A percentile compares a stretch with the other conserved stretches of the same genome.
Conservation (phyloP, 2,329 filamentous ascomycete genomes). For the Epichloe elymi region DNA sequence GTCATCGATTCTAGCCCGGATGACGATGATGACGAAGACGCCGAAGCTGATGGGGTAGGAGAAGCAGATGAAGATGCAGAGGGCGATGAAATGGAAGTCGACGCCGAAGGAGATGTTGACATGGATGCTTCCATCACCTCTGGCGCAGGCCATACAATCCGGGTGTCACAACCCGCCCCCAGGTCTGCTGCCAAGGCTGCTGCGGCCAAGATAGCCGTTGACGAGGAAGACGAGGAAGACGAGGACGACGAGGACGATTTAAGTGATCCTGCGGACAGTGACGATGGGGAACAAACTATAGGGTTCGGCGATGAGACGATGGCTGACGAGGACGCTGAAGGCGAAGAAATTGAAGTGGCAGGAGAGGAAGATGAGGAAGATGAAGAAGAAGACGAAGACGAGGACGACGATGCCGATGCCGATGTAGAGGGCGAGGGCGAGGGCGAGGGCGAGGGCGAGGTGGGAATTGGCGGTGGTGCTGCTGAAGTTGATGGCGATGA, state of each 20-base stretch:
- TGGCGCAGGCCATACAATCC: constrained; percentile 27
- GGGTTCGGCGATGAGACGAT: constrained; percentile 32
- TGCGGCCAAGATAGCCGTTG: constrained; percentile 21
- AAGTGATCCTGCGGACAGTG: constrained; percentile 39
- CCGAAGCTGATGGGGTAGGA: constrained; percentile 23
- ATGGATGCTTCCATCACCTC: constrained; percentile 24
- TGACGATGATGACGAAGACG: constrained; percentile 29
- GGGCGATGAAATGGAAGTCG: constrained; percentile 22
- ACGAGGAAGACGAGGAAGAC: constrained; percentile 34
- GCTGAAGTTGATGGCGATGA: constrained; percentile 29
- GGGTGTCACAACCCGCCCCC: constrained; percentile 30
- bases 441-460: constrained; percentile 17
- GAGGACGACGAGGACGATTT: constrained; percentile 37
- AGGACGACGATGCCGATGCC: constrained; percentile 15
- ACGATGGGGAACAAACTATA: constrained; percentile 26
- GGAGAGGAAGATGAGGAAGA: constrained; percentile 31
- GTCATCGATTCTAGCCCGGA: constrained; percentile 42
- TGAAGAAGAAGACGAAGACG: constrained; percentile 25
- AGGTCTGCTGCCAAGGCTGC: constrained; percentile 22
- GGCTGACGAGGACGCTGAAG: constrained; percentile 34
- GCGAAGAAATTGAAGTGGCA: constrained; percentile 29
- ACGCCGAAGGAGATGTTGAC: constrained; percentile 32
- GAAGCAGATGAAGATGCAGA: constrained; percentile 30
- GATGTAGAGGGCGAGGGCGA: constrained; percentile 12
- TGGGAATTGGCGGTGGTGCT: constrained; percentile 23